Evolutionary conservation across 202 grass and related monocot species (phyloP).

Genomic region (Zizania palustris): DNA sequence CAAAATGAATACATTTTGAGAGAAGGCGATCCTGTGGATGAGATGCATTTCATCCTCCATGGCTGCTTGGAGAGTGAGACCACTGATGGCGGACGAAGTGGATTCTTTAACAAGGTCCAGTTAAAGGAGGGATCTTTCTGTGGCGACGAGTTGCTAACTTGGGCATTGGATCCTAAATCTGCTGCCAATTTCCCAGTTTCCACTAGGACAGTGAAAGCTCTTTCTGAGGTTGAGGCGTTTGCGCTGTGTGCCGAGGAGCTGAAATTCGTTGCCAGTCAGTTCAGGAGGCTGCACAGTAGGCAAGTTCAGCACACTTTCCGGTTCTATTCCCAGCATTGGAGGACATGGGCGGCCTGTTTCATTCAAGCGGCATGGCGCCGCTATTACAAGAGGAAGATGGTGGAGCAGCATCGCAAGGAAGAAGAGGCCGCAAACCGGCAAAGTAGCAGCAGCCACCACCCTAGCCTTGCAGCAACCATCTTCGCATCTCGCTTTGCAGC

Average conservation of each 20-base stretch:
- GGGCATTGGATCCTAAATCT: conserved; percentile 85
- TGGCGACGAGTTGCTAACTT: conserved; percentile 78
- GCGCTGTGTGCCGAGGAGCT: conserved; percentile 65
- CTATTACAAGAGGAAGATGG: conserved; percentile 71
- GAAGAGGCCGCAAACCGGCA: conserved; percentile 47
- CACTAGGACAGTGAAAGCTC: conserved; percentile 62
- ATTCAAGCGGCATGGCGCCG: conserved; percentile 82
- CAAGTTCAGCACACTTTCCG: conserved; percentile 82
- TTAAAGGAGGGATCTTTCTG: conserved; percentile 79
- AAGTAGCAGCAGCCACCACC: conserved; percentile 44
- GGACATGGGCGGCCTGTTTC: conserved; percentile 76
- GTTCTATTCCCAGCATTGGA: conserved; percentile 83
- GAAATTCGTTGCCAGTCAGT: conserved; percentile 86
- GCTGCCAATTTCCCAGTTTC: conserved; percentile 73
- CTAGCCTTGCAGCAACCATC: conserved; percentile 79
- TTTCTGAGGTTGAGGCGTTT: conserved; percentile 79
- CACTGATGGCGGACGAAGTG: conserved; percentile 79
- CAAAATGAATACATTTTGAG: conserved; percentile 67
- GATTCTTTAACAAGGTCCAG: conserved; percentile 77
- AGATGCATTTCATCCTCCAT: conserved; percentile 88
- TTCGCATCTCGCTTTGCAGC: conserved; percentile 80
- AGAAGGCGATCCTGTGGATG: conserved; percentile 92
- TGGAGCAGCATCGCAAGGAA: conserved; percentile 52
- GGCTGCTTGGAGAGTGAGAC: conserved; percentile 77
- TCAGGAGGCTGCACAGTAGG: conserved; percentile 82